phyloP scores from a whole-genome alignment of 2,329 filamentous ascomycete genomes.

The Verticillium nubilum region DNA sequence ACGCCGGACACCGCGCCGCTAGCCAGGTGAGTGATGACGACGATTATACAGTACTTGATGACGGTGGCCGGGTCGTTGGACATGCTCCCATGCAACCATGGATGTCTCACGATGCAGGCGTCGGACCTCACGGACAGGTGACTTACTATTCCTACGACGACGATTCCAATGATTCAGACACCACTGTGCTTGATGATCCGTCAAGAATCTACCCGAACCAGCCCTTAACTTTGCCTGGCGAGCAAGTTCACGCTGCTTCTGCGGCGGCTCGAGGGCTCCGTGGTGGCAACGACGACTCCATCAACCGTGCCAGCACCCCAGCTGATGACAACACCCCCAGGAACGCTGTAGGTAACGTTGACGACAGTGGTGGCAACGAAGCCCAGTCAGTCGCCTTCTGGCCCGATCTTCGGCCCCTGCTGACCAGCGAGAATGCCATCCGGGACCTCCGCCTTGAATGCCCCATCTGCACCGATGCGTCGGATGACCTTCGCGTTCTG shows the following conservation, averaged over 20 bases:
- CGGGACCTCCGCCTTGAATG: slow-evolving; percentile 3
- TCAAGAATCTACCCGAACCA: neutral
- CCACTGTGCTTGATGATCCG: neutral
- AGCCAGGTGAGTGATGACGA: neutral
- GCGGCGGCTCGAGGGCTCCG: too few relatives aligned
- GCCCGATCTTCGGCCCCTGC: slow-evolving; percentile 2
- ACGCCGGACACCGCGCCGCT: neutral
- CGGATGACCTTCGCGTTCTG: slow-evolving; percentile 3
- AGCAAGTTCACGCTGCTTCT: neutral
- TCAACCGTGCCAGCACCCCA: neutral
- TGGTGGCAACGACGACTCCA: too few relatives aligned
- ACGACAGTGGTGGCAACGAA: neutral
- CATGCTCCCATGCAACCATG: neutral
- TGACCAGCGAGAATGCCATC: neutral
- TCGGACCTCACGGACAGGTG: neutral
- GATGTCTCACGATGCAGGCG: neutral
- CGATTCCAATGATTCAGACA: neutral
- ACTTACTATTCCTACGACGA: neutral
- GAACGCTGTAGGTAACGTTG: neutral
- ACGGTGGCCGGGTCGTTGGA: neutral
- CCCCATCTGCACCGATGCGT: slow-evolving; percentile 8
- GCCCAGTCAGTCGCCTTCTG: slow-evolving; percentile 2
- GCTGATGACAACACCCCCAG: neutral
- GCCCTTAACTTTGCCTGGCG: neutral
- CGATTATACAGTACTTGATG: neutral